Evolutionary conservation across 495 filamentous ascomycete species (phyloP).

Genomic region (Neurospora sp.): DNA sequence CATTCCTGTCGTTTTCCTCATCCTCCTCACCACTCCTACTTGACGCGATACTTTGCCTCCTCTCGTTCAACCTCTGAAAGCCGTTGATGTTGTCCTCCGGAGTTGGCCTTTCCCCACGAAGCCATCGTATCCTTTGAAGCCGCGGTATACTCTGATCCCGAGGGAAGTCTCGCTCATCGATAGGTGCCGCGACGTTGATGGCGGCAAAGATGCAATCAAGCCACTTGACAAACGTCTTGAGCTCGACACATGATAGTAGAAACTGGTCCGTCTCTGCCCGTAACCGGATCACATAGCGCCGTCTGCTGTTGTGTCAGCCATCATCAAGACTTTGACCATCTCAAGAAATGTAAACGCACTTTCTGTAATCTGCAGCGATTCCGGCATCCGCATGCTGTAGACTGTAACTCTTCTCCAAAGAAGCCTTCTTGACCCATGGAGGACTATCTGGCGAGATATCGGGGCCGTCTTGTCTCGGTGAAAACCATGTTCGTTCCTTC

Average conservation of each 20-base stretch:
- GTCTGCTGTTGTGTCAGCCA: constrained; percentile 20
- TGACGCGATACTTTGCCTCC: constrained; percentile 2
- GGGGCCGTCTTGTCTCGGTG: constrained; percentile 18
- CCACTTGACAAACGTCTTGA: constrained; percentile 46
- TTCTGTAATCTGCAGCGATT: constrained; percentile 51
- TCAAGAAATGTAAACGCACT: constrained; percentile 26
- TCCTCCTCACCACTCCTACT: not conserved
- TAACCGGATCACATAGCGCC: constrained; percentile 50
- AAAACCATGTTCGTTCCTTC: constrained; percentile 29
- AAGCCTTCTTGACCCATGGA: constrained; percentile 30
- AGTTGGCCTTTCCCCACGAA: constrained; percentile 18
- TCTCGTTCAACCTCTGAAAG: constrained; percentile 14
- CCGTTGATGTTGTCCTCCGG: constrained; percentile 16
- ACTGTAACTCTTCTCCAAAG: constrained; percentile 45
- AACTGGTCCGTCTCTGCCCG: constrained; percentile 56
- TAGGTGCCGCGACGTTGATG: constrained; percentile 51
- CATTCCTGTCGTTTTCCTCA: constrained; percentile 6
- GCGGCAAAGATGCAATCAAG: constrained; percentile 55
- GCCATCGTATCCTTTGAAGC: constrained; percentile 29
- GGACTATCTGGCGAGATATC: constrained; percentile 31
- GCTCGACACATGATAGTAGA: constrained; percentile 41
- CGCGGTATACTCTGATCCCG: constrained; percentile 42
- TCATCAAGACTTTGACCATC: not conserved
- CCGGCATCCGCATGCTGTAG: constrained; percentile 57
- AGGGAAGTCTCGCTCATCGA: constrained; percentile 49